These are phyloP conservation scores for Austroboletus eburneus DNA, from an alignment of 768 basidiomycete species.

Conservation along the genomic window DNA sequence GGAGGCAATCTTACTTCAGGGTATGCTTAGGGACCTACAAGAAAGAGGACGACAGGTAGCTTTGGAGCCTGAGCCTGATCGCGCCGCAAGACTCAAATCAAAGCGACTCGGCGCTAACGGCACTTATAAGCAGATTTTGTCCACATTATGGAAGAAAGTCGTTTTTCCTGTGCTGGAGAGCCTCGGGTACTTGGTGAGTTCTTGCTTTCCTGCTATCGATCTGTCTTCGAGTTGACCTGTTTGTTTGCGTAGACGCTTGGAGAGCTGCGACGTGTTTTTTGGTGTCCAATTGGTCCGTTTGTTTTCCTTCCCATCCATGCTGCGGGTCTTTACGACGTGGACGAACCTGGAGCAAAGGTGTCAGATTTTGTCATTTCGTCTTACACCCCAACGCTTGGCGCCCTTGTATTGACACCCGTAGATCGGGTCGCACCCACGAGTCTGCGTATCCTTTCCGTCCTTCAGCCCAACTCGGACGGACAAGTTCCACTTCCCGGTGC, in stretches of 20 bases:
- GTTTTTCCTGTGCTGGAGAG: background rate
- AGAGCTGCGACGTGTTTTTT: background rate
- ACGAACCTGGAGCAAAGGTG: background rate
- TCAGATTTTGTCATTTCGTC: conserved; percentile 5
- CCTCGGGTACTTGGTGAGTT: background rate
- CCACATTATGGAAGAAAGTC: conserved; percentile 2
- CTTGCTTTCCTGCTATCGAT: background rate
- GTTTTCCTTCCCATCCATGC: background rate
- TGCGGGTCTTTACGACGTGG: background rate
- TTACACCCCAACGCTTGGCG: conserved; percentile 2
- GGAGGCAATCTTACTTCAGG: background rate
- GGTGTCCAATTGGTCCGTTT: background rate
- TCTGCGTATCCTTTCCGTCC: conserved; percentile 7
- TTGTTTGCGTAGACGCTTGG: background rate
- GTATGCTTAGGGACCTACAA: conserved; percentile 1
- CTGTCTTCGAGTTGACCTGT: background rate
- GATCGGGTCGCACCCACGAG: background rate
- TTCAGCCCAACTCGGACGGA: conserved; percentile 11
- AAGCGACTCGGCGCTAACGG: background rate
- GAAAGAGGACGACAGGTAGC: background rate
- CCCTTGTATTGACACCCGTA: conserved; percentile 5
- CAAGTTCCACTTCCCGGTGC: conserved; percentile 4
- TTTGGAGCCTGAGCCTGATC: background rate
- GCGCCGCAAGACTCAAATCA: background rate
- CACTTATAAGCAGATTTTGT: background rate